Evolutionary conservation across 1,284 basidiomycete genomes (phyloP), one percentile per base, ranked within the genome.

Genomic region (Rhizoctonia solani): DNA sequence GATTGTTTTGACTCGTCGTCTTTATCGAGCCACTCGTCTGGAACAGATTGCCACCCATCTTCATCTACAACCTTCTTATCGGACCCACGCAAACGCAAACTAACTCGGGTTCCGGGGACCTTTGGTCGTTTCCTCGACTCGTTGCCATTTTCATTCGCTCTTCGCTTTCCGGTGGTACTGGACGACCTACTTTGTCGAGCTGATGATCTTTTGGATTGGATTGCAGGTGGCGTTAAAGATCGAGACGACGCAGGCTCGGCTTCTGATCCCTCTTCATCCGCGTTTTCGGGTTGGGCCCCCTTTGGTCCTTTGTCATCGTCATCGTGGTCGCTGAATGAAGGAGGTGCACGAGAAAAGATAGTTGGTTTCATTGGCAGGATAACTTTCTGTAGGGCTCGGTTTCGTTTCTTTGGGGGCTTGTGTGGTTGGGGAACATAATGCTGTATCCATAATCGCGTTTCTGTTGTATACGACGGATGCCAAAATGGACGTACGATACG

Each of bases 371-470:
- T 32, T n/a, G 59, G 59, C 4, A 63, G 32, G 34, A 47, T 34
- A 21, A 63, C 47, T 2, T 27, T 25, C 8, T 54, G 70, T 66
- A 71, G 73, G 6, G 71, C 47, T 19, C 72, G 46, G 19, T 30
- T 13, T 41, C 52, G 50, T 27, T 37, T 67, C 66, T 90, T 90
- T 71, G 90, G 90, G 46, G 81, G 81, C 73, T 82, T 85, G 0
- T 87, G 88, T 9, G 87, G 88, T 8, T 79, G 56, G 19, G 75
- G 73, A 1, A 74, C 82, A 37, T 81, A 79, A 25, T 88, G 85
- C 75, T 95, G 93, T 44, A 95, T 85, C 93, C 93, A 96, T 19
- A 95, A 81, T 19, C 93, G 88, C 73, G 94, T 89, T 69, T 85
- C 86, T 85, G 69, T 52, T 34, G 68, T 54, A 46, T 47, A 19